Conservation (phyloP, 129 eudicot species). For the Saussurea involucrata region DNA sequence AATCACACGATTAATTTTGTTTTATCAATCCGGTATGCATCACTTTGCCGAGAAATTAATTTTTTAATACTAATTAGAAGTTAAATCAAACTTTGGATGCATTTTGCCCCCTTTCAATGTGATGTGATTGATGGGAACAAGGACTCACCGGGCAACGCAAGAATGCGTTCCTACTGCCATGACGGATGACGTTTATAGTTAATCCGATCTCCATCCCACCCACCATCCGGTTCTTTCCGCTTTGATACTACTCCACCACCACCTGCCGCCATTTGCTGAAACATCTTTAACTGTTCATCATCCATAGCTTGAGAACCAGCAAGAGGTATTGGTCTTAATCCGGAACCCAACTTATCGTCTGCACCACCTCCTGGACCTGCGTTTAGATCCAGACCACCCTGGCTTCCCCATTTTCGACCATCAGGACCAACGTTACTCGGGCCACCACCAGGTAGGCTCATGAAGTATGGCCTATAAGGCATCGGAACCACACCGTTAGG, state of each 20-base stretch:
- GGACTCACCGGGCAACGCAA: conserved; percentile 25
- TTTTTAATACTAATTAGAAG: not conserved
- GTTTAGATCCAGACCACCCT: conserved; percentile 81
- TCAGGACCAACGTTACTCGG: conserved; percentile 47
- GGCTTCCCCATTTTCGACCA: conserved; percentile 65
- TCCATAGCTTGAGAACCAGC: conserved; percentile 44
- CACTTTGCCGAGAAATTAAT: not conserved
- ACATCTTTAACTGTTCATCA: conserved; percentile 60
- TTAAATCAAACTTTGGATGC: not conserved
- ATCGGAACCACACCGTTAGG: conserved; percentile 43
- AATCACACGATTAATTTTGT: not conserved
- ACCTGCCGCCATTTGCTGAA: conserved; percentile 35
- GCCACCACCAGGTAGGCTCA: conserved; percentile 60
- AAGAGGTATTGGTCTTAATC: conserved; percentile 50
- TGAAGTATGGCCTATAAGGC: conserved; percentile 59
- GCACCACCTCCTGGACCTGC: conserved; percentile 64
- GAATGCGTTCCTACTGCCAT: conserved; percentile 50
- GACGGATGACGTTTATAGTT: conserved; percentile 60
- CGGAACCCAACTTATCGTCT: conserved; percentile 45
- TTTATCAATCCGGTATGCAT: not conserved
- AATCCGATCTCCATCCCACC: conserved; percentile 63
- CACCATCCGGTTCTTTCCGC: conserved; percentile 87
- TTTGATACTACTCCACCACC: conserved; percentile 53
- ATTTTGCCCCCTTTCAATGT: not conserved
- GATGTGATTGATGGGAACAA: not conserved